Percentiles rank a stretch among this genome's conserved stretches.
These are phyloP conservation scores for Ambrosia trifida DNA, from an alignment of 129 eudicot genomes.

Conservation along the genomic window DNA sequence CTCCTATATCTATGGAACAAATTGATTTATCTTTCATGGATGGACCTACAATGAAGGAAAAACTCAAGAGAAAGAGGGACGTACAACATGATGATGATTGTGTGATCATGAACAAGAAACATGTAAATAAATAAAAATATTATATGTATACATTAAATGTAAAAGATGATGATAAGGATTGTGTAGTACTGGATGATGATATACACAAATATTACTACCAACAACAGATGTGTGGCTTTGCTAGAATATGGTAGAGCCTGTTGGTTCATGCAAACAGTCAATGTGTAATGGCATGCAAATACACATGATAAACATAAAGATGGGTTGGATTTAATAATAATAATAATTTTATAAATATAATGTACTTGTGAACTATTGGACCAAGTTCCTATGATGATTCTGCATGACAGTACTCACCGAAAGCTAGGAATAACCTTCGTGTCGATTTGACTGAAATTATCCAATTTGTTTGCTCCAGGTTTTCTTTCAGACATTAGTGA, in stretches of 20 bases:
- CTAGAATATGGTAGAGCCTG: slow-evolving; percentile 22
- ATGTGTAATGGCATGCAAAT: slow-evolving; percentile 39
- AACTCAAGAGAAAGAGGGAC: slow-evolving; percentile 47
- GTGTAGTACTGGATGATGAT: slow-evolving; percentile 21
- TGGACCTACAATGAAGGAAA: slow-evolving; percentile 13
- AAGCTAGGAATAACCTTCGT: not conserved
- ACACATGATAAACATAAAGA: slow-evolving; percentile 44
- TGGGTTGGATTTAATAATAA: slow-evolving; percentile 17
- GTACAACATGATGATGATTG: slow-evolving; percentile 21
- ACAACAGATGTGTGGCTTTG: slow-evolving; percentile 13
- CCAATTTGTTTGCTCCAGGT: not conserved
- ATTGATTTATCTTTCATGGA: slow-evolving; percentile 41
- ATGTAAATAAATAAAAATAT: slow-evolving; percentile 12
- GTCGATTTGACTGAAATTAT: not conserved
- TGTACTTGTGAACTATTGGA: slow-evolving; percentile 33
- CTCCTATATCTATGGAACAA: slow-evolving; percentile 23
- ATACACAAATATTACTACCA: slow-evolving; percentile 18
- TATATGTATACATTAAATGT: slow-evolving; percentile 5
- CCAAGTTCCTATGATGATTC: slow-evolving; percentile 38
- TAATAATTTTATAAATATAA: not conserved
- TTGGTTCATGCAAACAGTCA: slow-evolving; percentile 36
- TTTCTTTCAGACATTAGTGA: not conserved
- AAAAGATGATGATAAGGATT: slow-evolving; percentile 24
- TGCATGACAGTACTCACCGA: not conserved
- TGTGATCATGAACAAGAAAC: slow-evolving; percentile 12